These are phyloP conservation scores for Apium graveolens DNA, from an alignment of 129 eudicot genomes.

Conservation along the genomic window DNA sequence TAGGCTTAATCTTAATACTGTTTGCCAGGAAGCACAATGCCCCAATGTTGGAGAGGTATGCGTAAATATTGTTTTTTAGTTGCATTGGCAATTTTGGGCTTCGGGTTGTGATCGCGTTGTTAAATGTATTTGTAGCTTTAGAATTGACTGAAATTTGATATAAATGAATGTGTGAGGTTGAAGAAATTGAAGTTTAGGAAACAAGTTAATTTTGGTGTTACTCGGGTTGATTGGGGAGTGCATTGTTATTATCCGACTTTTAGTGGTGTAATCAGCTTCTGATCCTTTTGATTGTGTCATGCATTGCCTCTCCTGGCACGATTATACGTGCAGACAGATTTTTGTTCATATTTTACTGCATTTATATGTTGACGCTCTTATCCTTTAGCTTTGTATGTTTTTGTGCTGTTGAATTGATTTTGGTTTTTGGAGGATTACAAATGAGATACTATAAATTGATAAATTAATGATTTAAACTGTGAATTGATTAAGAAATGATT, in stretches of 20 bases:
- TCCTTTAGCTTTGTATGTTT: neutral
- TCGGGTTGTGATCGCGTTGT: neutral
- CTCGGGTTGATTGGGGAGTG: neutral
- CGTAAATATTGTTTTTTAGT: neutral
- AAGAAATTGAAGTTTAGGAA: neutral
- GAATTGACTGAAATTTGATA: neutral
- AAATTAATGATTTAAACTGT: neutral
- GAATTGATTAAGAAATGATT: conserved; percentile 3
- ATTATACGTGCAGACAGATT: neutral
- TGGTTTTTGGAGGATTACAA: neutral
- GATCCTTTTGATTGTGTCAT: neutral
- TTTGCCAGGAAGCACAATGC: conserved; percentile 93
- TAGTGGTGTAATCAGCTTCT: neutral
- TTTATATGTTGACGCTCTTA: neutral
- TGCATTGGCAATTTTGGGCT: neutral
- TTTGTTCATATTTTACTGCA: neutral
- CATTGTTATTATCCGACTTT: neutral
- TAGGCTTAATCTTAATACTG: conserved; percentile 65
- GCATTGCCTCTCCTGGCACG: neutral
- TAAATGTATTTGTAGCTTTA: neutral
- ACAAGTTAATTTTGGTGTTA: neutral
- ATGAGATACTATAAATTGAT: neutral
- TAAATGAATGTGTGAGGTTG: neutral
- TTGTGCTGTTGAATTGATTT: neutral
- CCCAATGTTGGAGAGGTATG: conserved; percentile 87